These are phyloP conservation scores for Zygosaccharomyces siamensis DNA, from an alignment of 805 yeast species.

Conservation along the genomic window DNA sequence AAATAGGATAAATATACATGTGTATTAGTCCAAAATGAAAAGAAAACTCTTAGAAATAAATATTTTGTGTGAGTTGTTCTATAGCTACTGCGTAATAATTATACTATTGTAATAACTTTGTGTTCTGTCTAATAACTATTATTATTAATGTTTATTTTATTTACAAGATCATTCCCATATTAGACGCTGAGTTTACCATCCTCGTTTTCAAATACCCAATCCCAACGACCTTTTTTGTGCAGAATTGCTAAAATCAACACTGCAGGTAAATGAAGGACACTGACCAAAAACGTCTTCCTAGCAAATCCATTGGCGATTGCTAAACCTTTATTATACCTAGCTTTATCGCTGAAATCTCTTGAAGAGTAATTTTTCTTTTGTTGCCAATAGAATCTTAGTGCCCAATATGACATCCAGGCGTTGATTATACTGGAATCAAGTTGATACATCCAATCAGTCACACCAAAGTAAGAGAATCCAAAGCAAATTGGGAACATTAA, in stretches of 20 bases:
- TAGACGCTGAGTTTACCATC: constrained; percentile 12
- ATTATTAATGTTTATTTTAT: constrained; percentile 2
- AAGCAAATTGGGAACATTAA: constrained; percentile 90
- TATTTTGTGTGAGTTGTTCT: constrained; percentile 3
- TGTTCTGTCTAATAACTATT: constrained; percentile 2
- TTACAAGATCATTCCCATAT: constrained; percentile 7
- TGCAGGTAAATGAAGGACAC: constrained; percentile 91
- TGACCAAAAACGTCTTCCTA: constrained; percentile 84
- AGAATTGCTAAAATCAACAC: constrained; percentile 86
- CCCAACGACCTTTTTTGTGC: constrained; percentile 96
- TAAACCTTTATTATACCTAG: constrained; percentile 48
- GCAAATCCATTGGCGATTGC: constrained; percentile 65
- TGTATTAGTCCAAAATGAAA: neutral
- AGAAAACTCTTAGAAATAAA: neutral
- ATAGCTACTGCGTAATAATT: neutral
- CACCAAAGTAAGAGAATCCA: constrained; percentile 70
- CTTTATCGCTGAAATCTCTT: constrained; percentile 32
- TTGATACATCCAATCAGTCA: constrained; percentile 77
- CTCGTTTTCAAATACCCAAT: constrained; percentile 46
- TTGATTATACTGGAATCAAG: constrained; percentile 79
- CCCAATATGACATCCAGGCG: constrained; percentile 78
- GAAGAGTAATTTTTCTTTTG: constrained; percentile 56
- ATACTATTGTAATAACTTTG: constrained; percentile 1
- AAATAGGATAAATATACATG: neutral
- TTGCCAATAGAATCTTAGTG: constrained; percentile 81